Evolutionary conservation across 805 yeast species (phyloP), one percentile per base, ranked within the genome.

Genomic region (Cephaloascus albidus): DNA sequence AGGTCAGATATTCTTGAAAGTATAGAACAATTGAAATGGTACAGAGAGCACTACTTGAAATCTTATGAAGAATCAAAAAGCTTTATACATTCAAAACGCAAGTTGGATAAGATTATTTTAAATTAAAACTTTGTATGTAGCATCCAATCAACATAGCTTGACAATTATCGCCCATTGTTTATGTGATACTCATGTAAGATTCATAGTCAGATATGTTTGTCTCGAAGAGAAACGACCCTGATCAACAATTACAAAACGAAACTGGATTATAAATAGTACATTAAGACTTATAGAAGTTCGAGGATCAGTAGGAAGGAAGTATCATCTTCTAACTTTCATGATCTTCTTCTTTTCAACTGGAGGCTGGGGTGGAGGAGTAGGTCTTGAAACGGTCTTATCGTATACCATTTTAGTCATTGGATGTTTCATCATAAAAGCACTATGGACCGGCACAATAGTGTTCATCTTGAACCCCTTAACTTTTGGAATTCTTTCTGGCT

Each of bases 401-500:
- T 84, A 84, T 28, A 83, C 74, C 41, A 71, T 60, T 45, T 78
- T 86, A 2, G 88, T 78, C 70, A 80, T 78, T 38, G 96, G 96
- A 50, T 85, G 87, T 23, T 85, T 89, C 69, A 85, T 72, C 35
- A 89, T 71, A 35, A 82, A 78, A 16, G 82, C 78, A 39, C 94
- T 81, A 51, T 82, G 87, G 23, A 87, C 69, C n/a, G 98, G 98
- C 12, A 89, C 86, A 35, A 90, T 79, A 2, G 80, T 75, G 58
- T 85, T 86, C 85, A 89, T 83, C 51, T 71, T 76, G 69, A 85
- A 83, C 10, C 96, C 96, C 48, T 78, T 76, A n/a, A 94, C 96
- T 41, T 62, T 67, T 10, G 95, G 95, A 51, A 82, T 58, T 59
- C 74, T 68, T 49, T 70, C 66, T 10, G 85, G 76, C 45, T 65